These are phyloP conservation scores for Colletotrichum theobromicola DNA, from an alignment of 2,329 filamentous ascomycete species.

Conservation along the genomic window DNA sequence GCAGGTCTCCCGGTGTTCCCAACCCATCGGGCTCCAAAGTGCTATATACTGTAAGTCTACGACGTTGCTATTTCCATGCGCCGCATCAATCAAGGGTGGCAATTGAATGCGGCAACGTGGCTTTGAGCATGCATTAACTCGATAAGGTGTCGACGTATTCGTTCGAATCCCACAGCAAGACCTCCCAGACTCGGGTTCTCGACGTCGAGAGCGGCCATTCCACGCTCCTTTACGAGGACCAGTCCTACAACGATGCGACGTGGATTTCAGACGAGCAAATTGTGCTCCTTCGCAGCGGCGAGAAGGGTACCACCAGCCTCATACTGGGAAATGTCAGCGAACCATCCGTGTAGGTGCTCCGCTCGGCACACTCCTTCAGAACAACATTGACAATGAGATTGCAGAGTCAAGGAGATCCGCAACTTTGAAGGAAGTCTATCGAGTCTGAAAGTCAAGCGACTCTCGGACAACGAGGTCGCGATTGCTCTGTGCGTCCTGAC, in stretches of 20 bases:
- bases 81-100: neutral
- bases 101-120: neutral
- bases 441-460: conserved; percentile 62
- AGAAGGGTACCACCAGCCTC: conserved; percentile 53
- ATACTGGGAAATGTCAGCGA: conserved; percentile 43
- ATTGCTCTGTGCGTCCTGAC: conserved; percentile 68
- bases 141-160: conserved; percentile 74
- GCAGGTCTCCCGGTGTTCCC: conserved; percentile 73
- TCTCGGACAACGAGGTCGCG: conserved; percentile 55
- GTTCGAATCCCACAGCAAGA: conserved; percentile 75
- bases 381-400: conserved; percentile 5
- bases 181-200: conserved; percentile 72
- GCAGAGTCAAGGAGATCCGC: conserved; percentile 44
- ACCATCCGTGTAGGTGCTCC: conserved; percentile 41
- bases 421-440: conserved; percentile 58
- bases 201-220: conserved; percentile 72
- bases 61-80: neutral
- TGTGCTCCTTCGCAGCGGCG: conserved; percentile 56
- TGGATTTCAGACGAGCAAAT: conserved; percentile 77
- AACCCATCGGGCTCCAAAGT: conserved; percentile 68
- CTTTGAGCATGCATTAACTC: neutral
- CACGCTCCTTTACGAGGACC: conserved; percentile 68
- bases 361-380: neutral
- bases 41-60: conserved; percentile 62
- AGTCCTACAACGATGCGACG: conserved; percentile 70